Conservation (phyloP, 2,329 filamentous ascomycete species). For the Erysiphe pulchra region DNA sequence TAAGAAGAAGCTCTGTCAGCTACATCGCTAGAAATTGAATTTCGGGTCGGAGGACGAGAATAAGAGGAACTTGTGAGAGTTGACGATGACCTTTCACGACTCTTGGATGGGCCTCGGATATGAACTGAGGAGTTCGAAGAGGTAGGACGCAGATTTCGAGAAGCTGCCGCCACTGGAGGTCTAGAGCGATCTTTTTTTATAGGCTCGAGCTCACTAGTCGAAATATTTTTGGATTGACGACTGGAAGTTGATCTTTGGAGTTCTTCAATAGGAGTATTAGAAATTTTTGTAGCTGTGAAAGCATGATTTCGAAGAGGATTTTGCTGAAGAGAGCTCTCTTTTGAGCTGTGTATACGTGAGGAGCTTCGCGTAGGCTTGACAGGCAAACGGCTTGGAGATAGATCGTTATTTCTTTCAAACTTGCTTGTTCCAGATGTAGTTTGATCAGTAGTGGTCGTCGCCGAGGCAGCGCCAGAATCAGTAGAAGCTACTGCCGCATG, state of each 20-base stretch:
- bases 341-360: constrained; percentile 4
- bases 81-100: constrained; percentile 9
- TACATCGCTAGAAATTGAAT: background rate
- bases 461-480: background rate
- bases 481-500: background rate
- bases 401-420: constrained; percentile 3
- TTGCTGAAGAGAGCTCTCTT: too few species aligned
- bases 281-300: too few species aligned
- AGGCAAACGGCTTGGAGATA: constrained; percentile 13
- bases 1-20: background rate
- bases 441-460: background rate
- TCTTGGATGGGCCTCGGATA: constrained; percentile 4
- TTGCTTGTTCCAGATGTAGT: background rate
- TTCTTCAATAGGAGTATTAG: too few species aligned
- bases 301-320: too few species aligned
- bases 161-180: constrained; percentile 6
- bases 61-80: constrained; percentile 3
- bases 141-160: constrained; percentile 9
- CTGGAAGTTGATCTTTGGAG: too few species aligned
- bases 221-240: too few species aligned
- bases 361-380: constrained; percentile 9
- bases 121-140: constrained; percentile 5
- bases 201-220: constrained; percentile 2
- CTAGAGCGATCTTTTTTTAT: constrained; percentile 10
- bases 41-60: constrained; percentile 5